Evolutionary conservation across 139 green algal species (phyloP), one percentile per base, ranked within the genome.

Genomic region (Klebsormidium nitens): DNA sequence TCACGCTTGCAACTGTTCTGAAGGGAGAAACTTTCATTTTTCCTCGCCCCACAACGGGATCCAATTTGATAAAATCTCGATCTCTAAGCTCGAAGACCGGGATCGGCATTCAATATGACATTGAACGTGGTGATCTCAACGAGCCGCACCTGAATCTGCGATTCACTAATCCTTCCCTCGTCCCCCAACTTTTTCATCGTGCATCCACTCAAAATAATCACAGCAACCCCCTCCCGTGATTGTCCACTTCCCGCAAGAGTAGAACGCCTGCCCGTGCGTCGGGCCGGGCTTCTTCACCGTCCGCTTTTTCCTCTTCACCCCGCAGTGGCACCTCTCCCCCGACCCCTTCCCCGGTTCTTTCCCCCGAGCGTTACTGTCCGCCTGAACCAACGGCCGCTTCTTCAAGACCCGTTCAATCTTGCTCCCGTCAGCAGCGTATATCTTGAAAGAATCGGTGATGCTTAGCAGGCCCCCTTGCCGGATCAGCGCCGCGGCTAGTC

Each of bases 401-500:
- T 26, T 59, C 17, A 59, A 23, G 5, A 39, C 4, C n/a, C n/a
- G n/a, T n/a, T n/a, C n/a, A n/a, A n/a, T n/a, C 4, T 8, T 39
- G 44, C 17, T 8, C 23, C n/a, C 46, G 40, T 66, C 64, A 48
- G 14, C 23, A 29, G 14, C 14, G 44, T 72, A 46, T 8, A 26
- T 75, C 62, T 74, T 67, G 29, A 76, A 76, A 34, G 34, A 48
- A 11, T 23, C 36, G 2, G 81, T 87, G 23, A 85, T 56, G 3
- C 23, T 4, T n/a, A 89, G 44, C 38, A 77, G 49, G 26, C 47
- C 63, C 11, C 83, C 83, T 34, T 74, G 47, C 5, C 48, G n/a
- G 48, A 87, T 76, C 23, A 89, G 76, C 19, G 64, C 29, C 11
- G 48, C 65, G 5, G 61, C 47, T 39, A 89, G 68, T 2, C 38